These are phyloP conservation scores for Aspergillus niger DNA, from an alignment of 2,329 filamentous ascomycete genomes.

Conservation along the genomic window DNA sequence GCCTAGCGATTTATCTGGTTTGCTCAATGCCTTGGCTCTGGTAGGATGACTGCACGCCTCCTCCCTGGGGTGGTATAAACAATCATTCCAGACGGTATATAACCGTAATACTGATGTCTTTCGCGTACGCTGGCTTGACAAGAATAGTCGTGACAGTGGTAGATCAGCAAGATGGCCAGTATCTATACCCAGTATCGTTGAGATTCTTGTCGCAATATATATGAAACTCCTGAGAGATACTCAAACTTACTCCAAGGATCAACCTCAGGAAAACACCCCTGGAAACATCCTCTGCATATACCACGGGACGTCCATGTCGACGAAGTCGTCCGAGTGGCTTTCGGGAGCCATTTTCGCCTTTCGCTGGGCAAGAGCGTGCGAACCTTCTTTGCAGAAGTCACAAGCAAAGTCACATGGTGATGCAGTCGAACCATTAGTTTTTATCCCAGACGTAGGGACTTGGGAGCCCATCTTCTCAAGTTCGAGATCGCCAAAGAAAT, in stretches of 20 bases:
- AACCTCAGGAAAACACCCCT: conserved; percentile 3
- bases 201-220: background rate
- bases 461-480: conserved; percentile 37
- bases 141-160: background rate
- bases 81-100: background rate
- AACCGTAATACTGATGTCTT: background rate
- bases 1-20: background rate
- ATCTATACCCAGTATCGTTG: background rate
- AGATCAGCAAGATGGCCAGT: background rate
- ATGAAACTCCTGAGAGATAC: background rate
- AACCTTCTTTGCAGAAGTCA: conserved; percentile 73
- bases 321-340: conserved; percentile 15
- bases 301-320: conserved; percentile 13
- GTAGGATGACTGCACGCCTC: background rate
- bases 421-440: conserved; percentile 3
- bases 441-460: conserved; percentile 13
- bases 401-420: conserved; percentile 73
- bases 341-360: conserved; percentile 46
- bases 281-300: conserved; percentile 23
- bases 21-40: background rate
- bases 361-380: conserved; percentile 57
- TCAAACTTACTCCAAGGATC: background rate
- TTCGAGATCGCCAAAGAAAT: conserved; percentile 71
- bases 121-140: background rate
- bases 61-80: background rate